Base-by-base conservation (phyloP, 1,284 basidiomycete genomes). In the Cryptococcus wingfieldii region DNA sequence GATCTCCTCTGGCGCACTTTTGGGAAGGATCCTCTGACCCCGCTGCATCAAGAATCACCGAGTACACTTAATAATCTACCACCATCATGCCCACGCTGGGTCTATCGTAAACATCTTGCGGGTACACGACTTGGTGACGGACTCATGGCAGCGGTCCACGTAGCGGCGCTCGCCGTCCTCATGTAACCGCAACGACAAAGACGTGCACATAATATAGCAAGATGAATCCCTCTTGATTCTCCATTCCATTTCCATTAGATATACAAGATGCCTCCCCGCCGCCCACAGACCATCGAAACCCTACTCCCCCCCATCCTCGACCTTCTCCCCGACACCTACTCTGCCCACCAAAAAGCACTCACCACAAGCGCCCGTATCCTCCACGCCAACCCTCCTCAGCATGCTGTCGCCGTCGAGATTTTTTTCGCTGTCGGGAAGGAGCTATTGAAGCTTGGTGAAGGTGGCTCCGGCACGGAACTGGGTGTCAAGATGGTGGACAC, bases 301-400 rank as follows among this genome's bases (percentile, higher is more conserved):
- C 72, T 76, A 47, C 71, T 77, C 23, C 76, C 75, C 8, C 71
- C 77, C 23, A 77, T 78, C 59, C 69, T 77, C 31, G 38, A 53
- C 43, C 66, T 71, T 41, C 67, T 77, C 14, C 76, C 74, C 6
- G 72, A 86, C 58, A 83, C 88, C 4, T 95, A 96, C 76, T 89
- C 90, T 66, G 92, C 91, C 0, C 93, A 96, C 67, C 92, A 96
- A 75, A 95, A 95, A 78, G 89, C 91, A 27, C 85, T 93, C 34
- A 96, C 93, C 27, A 94, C 93, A 61, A 90, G 90, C 5, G 86
- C 91, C 12, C 83, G 92, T 66, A 90, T 95, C 71, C 71, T 78
- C 53, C 87, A 89, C 75, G 85, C 89, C 4, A 43, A 42, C n/a
- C 81, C 81, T 2, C 41, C 41, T 13, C 86, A 91, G 64, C 85